Base-by-base conservation (phyloP, 2,329 filamentous ascomycete genomes). In the Fusarium heterosporum region DNA sequence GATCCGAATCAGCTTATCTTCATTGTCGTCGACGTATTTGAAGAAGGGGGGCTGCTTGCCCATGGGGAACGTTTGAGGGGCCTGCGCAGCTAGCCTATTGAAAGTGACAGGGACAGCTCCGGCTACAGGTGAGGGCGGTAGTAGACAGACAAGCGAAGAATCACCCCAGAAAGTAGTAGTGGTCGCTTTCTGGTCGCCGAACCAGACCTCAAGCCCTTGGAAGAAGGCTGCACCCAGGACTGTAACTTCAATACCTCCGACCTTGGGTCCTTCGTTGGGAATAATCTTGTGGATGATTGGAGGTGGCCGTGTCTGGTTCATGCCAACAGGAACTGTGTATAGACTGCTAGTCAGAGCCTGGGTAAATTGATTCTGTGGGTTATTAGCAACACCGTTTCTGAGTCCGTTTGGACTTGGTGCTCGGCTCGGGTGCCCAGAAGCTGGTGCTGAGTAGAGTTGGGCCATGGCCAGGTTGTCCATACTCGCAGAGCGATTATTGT, bases 181-280 rank as follows among this genome's bases (percentile, higher is more conserved):
- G 0, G 90, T 84, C 3, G 86, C 86, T 68, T 82, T 84, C 46
- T 83, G 79, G 32, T 85, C 81, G 22, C 94, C 94, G 76, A 97
- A 97, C 78, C 93, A 91, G 54, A 97, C 92, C 64, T 94, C 91
- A 64, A 96, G 84, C 2, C 78, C 91, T 63, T 86, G 90, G 66
- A 89, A 90, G 75, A 97, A 97, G 14, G 90, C 88, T 66, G 89
- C 91, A 17, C 94, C 93, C 10, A 97, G 82, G 55, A 96, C 87
- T 0, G 92, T 95, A 4, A 97, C 93, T 76, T 97, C 93, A 51
- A 93, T 93, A 40, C 93, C 93, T 60, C 93, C 93, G 34, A 87
- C 88, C 59, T 89, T 92, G 8, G 93, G 92, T 0, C 93, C 93
- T 76, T 96, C 92, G 29, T 85, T 86, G 1, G 94, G 93, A 34